A percentile compares a stretch with the other conserved stretches of the same genome.
Conservation (phyloP, 78 protist genomes). For the Planoprotostelium fungivorum region DNA sequence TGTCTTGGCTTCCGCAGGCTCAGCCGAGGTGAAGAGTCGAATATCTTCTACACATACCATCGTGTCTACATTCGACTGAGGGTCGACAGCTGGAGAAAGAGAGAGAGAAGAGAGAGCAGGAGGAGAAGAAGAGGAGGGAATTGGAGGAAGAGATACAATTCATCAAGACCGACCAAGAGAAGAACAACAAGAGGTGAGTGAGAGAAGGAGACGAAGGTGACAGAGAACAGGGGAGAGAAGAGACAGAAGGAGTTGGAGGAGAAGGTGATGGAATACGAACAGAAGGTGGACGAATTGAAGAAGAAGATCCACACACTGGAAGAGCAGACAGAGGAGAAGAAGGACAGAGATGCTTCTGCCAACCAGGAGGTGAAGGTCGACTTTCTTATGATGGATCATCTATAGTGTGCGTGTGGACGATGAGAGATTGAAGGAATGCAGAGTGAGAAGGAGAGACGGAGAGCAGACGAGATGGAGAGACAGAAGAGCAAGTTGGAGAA, state of each 20-base stretch:
- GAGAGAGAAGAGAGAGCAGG: too few relatives aligned
- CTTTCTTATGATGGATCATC: too few relatives aligned
- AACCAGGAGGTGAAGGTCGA: too few relatives aligned
- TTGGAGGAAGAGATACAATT: background rate
- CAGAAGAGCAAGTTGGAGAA: background rate
- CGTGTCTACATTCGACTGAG: too few relatives aligned
- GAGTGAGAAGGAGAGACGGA: background rate
- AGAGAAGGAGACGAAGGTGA: background rate
- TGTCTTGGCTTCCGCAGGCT: too few relatives aligned
- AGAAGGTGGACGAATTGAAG: background rate
- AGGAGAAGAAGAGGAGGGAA: too few relatives aligned
- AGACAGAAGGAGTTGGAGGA: background rate
- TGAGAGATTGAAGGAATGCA: too few relatives aligned
- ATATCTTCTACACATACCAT: too few relatives aligned
- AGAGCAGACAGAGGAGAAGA: too few relatives aligned
- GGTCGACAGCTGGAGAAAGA: too few relatives aligned
- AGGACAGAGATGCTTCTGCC: background rate
- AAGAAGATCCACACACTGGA: background rate
- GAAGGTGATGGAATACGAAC: background rate
- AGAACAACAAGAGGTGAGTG: background rate
- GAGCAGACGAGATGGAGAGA: background rate
- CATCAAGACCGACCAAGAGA: background rate
- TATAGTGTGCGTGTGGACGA: too few relatives aligned
- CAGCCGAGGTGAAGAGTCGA: too few relatives aligned
- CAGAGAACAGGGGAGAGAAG: background rate